These are phyloP conservation scores for Lindgomyces ingoldianus DNA, from an alignment of 495 filamentous ascomycete species.

Conservation along the genomic window DNA sequence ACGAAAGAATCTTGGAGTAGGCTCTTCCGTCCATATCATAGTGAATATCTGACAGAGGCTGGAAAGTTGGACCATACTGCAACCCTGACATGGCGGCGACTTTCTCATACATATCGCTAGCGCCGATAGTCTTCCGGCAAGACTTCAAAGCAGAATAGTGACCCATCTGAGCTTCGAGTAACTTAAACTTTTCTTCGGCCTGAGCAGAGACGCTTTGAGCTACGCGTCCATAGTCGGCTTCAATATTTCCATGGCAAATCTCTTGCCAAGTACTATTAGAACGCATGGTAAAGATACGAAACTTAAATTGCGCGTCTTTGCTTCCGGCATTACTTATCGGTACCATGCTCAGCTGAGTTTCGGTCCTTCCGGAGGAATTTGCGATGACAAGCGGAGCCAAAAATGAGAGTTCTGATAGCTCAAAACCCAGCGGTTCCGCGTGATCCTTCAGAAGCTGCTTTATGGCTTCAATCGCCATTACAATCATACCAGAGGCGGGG, in stretches of 20 bases:
- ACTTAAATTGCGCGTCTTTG: slow-evolving; percentile 1
- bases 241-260: no score
- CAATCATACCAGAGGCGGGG: slow-evolving; percentile 9
- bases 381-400: slow-evolving; percentile 2
- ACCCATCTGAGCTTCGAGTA: no score
- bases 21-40: background rate
- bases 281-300: background rate
- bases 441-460: background rate
- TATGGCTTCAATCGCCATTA: slow-evolving; percentile 10
- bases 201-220: no score
- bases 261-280: no score
- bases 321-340: background rate
- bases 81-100: no score
- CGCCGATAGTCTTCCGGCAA: no score
- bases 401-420: background rate
- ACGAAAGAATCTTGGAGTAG: no score
- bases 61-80: background rate
- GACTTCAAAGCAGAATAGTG: no score
- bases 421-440: background rate
- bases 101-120: no score
- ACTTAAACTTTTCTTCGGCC: no score
- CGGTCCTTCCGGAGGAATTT: slow-evolving; percentile 4
- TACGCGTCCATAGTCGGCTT: no score
- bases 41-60: background rate
- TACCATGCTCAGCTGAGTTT: background rate